Evolutionary conservation across 176 grass and related monocot genomes (phyloP).

Genomic region (Bonia amplexicaulis): DNA sequence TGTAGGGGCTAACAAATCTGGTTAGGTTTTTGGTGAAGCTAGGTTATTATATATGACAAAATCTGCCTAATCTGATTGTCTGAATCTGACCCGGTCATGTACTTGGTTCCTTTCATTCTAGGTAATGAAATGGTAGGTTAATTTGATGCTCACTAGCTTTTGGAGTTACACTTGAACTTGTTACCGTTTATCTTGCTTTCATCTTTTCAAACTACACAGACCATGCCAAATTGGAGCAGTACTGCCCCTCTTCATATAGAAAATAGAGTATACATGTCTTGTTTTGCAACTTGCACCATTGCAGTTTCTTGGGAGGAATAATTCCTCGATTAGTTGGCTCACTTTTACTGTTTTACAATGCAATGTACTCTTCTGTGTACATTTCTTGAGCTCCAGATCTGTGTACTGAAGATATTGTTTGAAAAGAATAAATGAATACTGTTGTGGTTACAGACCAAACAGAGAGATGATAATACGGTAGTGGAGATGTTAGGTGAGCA

Average conservation of each 20-base stretch:
- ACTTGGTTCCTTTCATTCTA: not conserved
- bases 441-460: no score
- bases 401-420: not conserved
- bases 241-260: not conserved
- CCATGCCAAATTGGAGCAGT: not conserved
- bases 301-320: not conserved
- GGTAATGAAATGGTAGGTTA: not conserved
- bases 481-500: no score
- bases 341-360: not conserved
- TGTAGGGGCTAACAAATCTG: constrained; percentile 1
- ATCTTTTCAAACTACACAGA: not conserved
- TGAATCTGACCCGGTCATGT: not conserved
- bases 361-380: not conserved
- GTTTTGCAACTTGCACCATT: not conserved
- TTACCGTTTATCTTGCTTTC: not conserved
- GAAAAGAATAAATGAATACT: not conserved
- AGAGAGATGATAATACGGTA: no score
- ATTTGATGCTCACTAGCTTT: not conserved
- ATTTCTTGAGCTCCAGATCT: not conserved
- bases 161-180: not conserved
- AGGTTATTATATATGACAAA: constrained; percentile 1
- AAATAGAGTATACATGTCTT: not conserved
- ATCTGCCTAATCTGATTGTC: not conserved
- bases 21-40: not conserved
- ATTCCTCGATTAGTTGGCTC: not conserved